Conservation (phyloP, 495 filamentous ascomycete species). For the Letharia columbiana region DNA sequence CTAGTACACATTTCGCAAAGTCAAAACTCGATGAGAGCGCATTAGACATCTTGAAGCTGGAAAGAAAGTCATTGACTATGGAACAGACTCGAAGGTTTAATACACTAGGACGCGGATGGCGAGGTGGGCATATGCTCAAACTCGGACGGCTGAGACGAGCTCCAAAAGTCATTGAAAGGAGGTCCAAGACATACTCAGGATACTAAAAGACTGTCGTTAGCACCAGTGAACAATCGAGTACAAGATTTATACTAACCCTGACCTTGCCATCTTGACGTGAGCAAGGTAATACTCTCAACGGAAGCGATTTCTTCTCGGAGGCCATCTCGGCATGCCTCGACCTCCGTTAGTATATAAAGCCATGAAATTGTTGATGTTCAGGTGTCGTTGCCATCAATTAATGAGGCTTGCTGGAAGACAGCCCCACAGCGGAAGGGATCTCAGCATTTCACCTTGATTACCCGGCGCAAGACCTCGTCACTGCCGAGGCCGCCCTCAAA, state of each 20-base stretch:
- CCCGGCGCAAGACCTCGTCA: background rate
- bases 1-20: too few species aligned
- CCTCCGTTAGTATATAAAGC: background rate
- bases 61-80: background rate
- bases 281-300: slow-evolving; percentile 13
- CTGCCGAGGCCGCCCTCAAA: background rate
- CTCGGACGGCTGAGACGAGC: background rate
- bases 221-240: too few species aligned
- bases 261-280: slow-evolving; percentile 17
- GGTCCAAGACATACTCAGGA: background rate
- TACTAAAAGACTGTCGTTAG: slow-evolving; percentile 6
- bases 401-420: background rate
- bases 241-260: background rate
- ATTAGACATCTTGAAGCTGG: background rate
- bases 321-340: background rate
- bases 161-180: background rate
- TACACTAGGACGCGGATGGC: background rate
- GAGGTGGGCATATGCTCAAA: background rate
- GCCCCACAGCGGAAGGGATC: background rate
- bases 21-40: too few species aligned
- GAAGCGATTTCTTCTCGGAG: background rate
- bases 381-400: background rate
- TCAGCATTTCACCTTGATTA: background rate
- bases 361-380: background rate
- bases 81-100: background rate